Evolutionary conservation across 257 asterid genomes (phyloP), one percentile per base, ranked within the genome.

Genomic region (Solanum lycopersicoides): DNA sequence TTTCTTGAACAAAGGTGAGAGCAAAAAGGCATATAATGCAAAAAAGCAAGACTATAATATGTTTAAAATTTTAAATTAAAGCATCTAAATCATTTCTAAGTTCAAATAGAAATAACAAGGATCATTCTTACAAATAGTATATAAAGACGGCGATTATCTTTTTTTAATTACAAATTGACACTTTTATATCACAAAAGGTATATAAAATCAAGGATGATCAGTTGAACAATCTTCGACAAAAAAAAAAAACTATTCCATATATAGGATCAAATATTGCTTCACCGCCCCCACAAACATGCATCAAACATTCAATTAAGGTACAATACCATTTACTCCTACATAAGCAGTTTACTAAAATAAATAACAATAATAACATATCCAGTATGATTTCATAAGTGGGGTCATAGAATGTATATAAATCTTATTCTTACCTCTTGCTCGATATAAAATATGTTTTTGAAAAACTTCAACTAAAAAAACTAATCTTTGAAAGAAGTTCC

Each of bases 141-240:
- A 60, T 60, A 23, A 23, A 12, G 23, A 60, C 1, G 14, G 30
- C 9, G 30, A 6, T 10, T 60, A 60, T 60, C 6, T 23, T 60
- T 60, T 60, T 23, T 5, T 23, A 60, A 9, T 6, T 28, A 60
- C 30, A 9, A 60, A 60, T 23, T 60, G 69, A 3, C 7, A 2
- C 71, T n/a, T 63, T 0, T 60, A n/a, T 63, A 63, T 13, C 0
- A 60, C 0, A 23, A 0, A 60, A 60, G 7, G 0, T 21, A 0
- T 4, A 0, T 9, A 21, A 3, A 59, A 20, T n/a, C 16, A 12
- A 65, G 9, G 34, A 28, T 2, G 18, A 25, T 25, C 34, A 65
- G 9, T 12, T 65, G 2, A 65, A 25, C 35, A 2, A n/a, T 3
- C 16, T 60, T 65, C 14, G 4, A 9, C 32, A 15, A 50, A 50